Evolutionary conservation across 208 protist species (phyloP).

Genomic region (Naegleria fowleri): DNA sequence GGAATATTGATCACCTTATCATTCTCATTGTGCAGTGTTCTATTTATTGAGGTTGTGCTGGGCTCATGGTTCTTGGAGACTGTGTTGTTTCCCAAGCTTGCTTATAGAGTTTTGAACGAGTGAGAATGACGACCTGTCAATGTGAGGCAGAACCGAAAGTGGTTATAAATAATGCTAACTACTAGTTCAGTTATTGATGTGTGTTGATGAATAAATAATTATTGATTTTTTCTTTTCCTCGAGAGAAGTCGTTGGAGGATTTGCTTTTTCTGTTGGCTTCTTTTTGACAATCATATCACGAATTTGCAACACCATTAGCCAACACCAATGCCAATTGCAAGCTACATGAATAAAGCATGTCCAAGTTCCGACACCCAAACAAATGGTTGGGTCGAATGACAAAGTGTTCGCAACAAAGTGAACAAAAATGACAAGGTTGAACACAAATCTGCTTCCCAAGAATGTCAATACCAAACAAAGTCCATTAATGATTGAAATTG

Average conservation of each 20-base stretch:
- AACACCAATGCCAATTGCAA: not conserved
- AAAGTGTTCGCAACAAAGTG: not conserved
- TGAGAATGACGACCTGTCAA: not conserved
- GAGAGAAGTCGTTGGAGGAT: not conserved
- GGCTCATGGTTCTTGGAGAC: not conserved
- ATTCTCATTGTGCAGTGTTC: not conserved
- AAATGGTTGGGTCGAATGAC: too few relatives aligned
- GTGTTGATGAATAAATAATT: not conserved
- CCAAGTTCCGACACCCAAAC: not conserved
- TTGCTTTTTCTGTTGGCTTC: not conserved
- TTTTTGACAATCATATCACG: not conserved
- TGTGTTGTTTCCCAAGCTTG: not conserved
- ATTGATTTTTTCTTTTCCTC: not conserved
- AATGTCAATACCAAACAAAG: not conserved
- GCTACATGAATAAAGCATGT: not conserved
- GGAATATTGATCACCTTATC: not conserved
- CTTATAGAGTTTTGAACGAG: not conserved
- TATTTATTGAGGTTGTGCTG: not conserved
- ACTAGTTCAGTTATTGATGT: too few relatives aligned
- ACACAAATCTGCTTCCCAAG: not conserved
- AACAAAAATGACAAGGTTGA: not conserved
- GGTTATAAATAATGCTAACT: too few relatives aligned
- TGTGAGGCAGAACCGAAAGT: too few relatives aligned
- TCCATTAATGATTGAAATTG: not conserved
- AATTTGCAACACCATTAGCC: not conserved